These are phyloP conservation scores for Diaporthe ilicicola DNA, from an alignment of 2,329 filamentous ascomycete species.

Conservation along the genomic window DNA sequence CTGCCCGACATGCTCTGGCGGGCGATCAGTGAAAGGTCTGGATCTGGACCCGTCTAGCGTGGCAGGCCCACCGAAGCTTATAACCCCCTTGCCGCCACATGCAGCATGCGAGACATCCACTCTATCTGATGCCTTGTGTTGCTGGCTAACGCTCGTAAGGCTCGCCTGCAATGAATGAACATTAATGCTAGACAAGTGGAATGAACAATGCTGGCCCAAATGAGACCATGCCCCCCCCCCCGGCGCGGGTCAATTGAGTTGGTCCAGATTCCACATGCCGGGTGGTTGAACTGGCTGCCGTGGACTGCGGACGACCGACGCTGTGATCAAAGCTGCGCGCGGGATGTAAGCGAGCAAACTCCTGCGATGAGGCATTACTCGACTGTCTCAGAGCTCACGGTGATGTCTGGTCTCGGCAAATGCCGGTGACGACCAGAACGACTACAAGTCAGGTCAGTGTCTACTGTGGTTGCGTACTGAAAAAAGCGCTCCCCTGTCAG, in stretches of 20 bases:
- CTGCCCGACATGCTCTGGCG: neutral
- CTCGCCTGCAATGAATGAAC: conserved; percentile 3
- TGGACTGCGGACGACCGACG: neutral
- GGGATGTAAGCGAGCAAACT: neutral
- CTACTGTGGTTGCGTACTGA: no score
- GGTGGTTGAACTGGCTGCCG: neutral
- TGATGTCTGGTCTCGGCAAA: neutral
- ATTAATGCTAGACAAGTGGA: conserved; percentile 14
- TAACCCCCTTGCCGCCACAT: conserved; percentile 9
- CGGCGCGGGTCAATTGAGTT: no score
- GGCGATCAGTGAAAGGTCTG: neutral
- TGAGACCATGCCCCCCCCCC: neutral
- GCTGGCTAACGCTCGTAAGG: neutral
- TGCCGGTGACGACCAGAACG: neutral
- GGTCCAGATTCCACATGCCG: neutral
- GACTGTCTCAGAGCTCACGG: neutral
- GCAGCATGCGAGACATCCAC: conserved; percentile 21
- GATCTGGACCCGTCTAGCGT: conserved; percentile 10
- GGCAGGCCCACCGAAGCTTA: conserved; percentile 12
- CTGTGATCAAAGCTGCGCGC: neutral
- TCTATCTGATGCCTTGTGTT: conserved; percentile 13
- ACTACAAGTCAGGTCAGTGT: neutral
- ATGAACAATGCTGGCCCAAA: neutral
- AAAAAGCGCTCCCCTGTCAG: no score
- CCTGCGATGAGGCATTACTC: neutral